Base-by-base conservation (phyloP, 352 stramenopile genomes). In the Lagenidium giganteum region DNA sequence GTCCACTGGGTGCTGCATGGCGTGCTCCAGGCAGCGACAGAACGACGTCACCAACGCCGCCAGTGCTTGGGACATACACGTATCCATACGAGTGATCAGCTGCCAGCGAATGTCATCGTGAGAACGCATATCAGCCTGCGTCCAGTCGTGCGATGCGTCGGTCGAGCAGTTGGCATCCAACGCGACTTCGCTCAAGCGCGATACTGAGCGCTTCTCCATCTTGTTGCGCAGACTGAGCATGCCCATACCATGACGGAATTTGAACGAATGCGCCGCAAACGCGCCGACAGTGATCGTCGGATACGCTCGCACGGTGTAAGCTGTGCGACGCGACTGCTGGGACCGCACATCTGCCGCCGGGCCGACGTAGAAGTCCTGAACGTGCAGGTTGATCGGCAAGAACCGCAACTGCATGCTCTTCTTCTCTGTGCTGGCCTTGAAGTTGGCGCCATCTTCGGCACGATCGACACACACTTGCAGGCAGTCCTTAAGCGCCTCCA, bases 321-420 rank as follows among this genome's bases (percentile, higher is more conserved):
- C 81, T 8, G 74, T 87, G 24, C 80, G 66, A 24, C 77, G 59
- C 21, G 70, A 73, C 27, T 67, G 56, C 29, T 92, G 76, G 3
- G 80, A 87, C 14, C 77, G 67, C 37, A 92, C 50, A 16, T 87
- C 70, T 2, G 69, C 43, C 3, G 67, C 83, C 5, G 74, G 79
- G 2, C 80, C 80, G 2, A 92, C 77, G 76, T 77, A 92, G 70
- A 92, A 83, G 16, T 92, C 80, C 57, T 92, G 80, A 13, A 92
- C 72, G 24, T 92, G 80, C 56, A 93, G 32, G 35, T 93, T 93
- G 42, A 88, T 83, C 9, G 80, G 77, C 17, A 93, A 38, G 44
- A 93, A 90, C 5, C 80, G 75, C 33, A 93, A 48, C 4, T 70
- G 52, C 2, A 80, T 42, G 13, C 72, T 88, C 45, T 90, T 90